Evolutionary conservation across 73 alveolate genomes (phyloP), one percentile per base, ranked within the genome.

Genomic region (Blepharisma stoltei): DNA sequence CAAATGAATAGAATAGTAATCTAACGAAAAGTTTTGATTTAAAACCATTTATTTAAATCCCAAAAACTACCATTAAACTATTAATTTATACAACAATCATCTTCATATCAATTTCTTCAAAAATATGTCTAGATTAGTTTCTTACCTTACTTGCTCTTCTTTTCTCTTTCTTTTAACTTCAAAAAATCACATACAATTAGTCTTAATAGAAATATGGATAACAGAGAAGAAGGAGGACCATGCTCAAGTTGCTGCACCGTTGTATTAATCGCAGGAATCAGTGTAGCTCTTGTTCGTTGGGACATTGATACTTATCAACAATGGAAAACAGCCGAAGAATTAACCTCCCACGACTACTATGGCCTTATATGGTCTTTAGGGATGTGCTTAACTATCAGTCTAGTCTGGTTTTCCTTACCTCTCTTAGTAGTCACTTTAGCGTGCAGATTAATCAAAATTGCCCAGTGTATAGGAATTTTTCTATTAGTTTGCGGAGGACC

Each of bases 201-300:
- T 32, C 41, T 32, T 32, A 32, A 32, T 32, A 32, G 41, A 32
- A 32, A 32, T 32, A 60, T 60, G 73, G 73, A 60, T 14, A n/a
- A 38, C 11, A 38, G 23, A 60, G 73, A 60, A 8, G 46, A 60
- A n/a, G 38, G 49, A 60, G 23, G 23, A n/a, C 73, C 73, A 14
- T 60, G 73, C 73, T 14, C 14, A 8, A 14, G 73, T 25, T 60
- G 73, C 46, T 60, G 73, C 46, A 60, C 73, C 2, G 21, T 60
- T 60, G 73, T 60, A 8, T n/a, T 60, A 60, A 25, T 60, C 73
- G 14, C 46, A 14, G 73, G 73, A 60, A 60, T 60, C 73, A 60
- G 73, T 60, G 23, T 25, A n/a, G 23, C 23, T 1, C 73, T 60
- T 14, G 73, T 60, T 20, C 14, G 23, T 14, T 60, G 73, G 73